Evolutionary conservation across 768 basidiomycete genomes (phyloP).

Genomic region (Daedaleopsis nitida): DNA sequence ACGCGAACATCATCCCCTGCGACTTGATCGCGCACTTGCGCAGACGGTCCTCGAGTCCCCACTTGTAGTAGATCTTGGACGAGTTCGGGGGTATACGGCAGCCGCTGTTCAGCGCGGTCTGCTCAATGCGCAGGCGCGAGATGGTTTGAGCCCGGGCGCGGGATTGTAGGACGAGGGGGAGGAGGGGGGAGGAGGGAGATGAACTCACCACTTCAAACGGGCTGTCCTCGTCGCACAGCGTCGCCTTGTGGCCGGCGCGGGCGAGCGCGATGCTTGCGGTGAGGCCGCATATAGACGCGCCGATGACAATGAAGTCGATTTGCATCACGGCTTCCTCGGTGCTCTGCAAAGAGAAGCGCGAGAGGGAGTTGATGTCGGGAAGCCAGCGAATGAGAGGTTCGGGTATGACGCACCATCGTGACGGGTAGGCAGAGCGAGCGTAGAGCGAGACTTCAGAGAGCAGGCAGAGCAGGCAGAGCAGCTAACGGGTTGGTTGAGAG

Average conservation of each 20-base stretch:
- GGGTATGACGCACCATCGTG: too few species aligned
- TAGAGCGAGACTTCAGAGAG: neutral
- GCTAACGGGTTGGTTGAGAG: neutral
- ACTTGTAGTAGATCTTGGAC: constrained; percentile 53
- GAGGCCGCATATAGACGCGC: constrained; percentile 39
- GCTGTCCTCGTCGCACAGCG: constrained; percentile 33
- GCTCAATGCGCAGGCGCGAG: neutral
- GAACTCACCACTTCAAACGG: constrained; percentile 23
- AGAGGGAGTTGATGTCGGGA: neutral
- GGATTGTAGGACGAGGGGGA: neutral
- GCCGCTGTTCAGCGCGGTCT: constrained; percentile 32
- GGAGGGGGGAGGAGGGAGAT: neutral
- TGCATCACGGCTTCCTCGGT: constrained; percentile 10
- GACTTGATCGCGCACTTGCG: constrained; percentile 33
- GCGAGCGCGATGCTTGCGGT: constrained; percentile 36
- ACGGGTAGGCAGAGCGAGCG: too few species aligned
- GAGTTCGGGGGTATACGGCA: constrained; percentile 59
- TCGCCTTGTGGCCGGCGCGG: constrained; percentile 39
- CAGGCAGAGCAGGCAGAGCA: neutral
- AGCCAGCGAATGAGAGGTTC: too few species aligned
- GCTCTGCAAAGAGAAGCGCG: neutral
- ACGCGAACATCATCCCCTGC: constrained; percentile 24
- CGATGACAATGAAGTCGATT: constrained; percentile 36
- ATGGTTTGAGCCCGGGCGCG: neutral
- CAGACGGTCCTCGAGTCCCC: constrained; percentile 53